Conservation (phyloP, 768 basidiomycete genomes). For the Xerocomellus amylosporus region DNA sequence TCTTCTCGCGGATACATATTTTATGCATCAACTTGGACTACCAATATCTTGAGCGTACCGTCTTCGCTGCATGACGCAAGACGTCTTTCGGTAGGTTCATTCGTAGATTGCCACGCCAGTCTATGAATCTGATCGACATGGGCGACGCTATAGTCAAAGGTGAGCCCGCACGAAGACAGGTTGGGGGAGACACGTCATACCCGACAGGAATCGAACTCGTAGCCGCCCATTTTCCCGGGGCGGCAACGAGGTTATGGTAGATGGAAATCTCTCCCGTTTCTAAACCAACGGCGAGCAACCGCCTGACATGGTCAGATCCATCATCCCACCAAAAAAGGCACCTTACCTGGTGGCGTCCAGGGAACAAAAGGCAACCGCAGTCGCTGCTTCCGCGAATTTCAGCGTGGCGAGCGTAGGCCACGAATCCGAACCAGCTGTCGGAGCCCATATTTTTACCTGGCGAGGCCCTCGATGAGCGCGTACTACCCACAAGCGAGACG, state of each 20-base stretch:
- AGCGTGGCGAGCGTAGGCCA: constrained; percentile 65
- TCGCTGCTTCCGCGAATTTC: constrained; percentile 73
- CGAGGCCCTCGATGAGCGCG: not conserved
- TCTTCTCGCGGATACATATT: constrained; percentile 33
- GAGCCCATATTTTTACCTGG: constrained; percentile 84
- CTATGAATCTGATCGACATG: constrained; percentile 80
- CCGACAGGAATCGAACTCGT: constrained; percentile 45
- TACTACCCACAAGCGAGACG: not conserved
- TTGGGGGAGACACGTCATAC: constrained; percentile 39
- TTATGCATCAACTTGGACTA: constrained; percentile 53
- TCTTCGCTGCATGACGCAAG: constrained; percentile 93
- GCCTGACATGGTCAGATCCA: constrained; percentile 31
- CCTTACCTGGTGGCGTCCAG: constrained; percentile 40
- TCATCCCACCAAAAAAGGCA: constrained; percentile 7
- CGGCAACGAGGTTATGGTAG: constrained; percentile 40
- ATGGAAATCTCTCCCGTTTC: constrained; percentile 78
- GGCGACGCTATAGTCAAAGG: constrained; percentile 46
- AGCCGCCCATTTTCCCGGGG: constrained; percentile 45
- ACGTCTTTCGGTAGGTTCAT: constrained; percentile 34
- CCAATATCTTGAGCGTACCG: constrained; percentile 79
- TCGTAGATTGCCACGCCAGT: constrained; percentile 71
- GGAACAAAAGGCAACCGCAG: constrained; percentile 69
- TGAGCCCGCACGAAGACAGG: not conserved
- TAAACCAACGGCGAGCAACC: constrained; percentile 75
- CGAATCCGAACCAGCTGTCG: constrained; percentile 31